phyloP scores from a whole-genome alignment of 352 stramenopile species.

The Phytophthora foliorum region DNA sequence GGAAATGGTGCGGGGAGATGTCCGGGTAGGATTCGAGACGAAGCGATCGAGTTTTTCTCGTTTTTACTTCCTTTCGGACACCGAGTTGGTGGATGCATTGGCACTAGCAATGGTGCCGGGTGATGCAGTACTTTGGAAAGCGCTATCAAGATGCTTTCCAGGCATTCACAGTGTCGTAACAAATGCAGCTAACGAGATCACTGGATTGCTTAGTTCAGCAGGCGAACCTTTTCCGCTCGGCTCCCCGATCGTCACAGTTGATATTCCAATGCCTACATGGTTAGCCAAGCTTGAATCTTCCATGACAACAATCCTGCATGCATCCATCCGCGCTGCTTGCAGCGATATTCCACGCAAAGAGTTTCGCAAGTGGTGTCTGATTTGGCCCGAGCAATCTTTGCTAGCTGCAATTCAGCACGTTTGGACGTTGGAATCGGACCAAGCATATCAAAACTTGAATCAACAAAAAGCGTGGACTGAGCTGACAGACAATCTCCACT shows the following conservation, averaged over 20 bases:
- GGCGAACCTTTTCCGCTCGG: constrained; percentile 72
- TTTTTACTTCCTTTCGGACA: constrained; percentile 79
- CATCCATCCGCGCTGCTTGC: constrained; percentile 65
- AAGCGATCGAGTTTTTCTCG: constrained; percentile 68
- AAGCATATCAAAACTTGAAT: constrained; percentile 39
- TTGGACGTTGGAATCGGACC: constrained; percentile 74
- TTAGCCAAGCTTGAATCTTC: constrained; percentile 68
- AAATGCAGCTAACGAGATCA: constrained; percentile 67
- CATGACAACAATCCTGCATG: constrained; percentile 76
- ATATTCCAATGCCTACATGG: constrained; percentile 55
- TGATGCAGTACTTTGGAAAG: constrained; percentile 50
- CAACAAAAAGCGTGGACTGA: constrained; percentile 45
- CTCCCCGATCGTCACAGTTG: constrained; percentile 54
- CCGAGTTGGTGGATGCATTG: constrained; percentile 59
- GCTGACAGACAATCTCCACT: constrained; percentile 36
- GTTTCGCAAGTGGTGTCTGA: constrained; percentile 84
- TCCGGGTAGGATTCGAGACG: constrained; percentile 59
- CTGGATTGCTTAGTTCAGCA: constrained; percentile 52
- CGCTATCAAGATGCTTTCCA: constrained; percentile 68
- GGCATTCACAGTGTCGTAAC: constrained; percentile 57
- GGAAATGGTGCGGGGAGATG: constrained; percentile 49
- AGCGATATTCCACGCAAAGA: constrained; percentile 78
- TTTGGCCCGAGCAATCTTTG: constrained; percentile 84
- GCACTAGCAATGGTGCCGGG: constrained; percentile 25
- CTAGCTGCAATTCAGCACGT: constrained; percentile 57